Evolutionary conservation across 2,329 filamentous ascomycete species (phyloP).

Genomic region (Pseudocercospora musae): DNA sequence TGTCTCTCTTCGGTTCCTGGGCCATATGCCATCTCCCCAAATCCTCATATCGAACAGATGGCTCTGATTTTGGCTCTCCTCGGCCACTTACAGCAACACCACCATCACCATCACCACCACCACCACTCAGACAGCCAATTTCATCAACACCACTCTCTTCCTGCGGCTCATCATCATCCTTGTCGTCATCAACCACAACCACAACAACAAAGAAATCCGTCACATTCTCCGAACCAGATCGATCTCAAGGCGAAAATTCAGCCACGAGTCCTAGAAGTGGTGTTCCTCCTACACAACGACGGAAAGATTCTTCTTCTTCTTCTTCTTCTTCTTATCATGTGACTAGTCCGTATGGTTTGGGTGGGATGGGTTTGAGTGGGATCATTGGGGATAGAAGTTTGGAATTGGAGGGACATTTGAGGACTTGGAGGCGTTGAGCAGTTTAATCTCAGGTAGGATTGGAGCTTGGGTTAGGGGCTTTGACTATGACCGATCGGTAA

Average conservation of each 20-base stretch:
- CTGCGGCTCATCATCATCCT: not conserved
- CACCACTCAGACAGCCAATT: not conserved
- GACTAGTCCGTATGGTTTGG: not conserved
- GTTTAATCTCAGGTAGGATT: not conserved
- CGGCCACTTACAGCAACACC: not conserved
- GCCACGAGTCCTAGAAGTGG: not conserved
- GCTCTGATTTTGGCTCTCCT: not conserved
- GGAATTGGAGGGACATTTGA: not conserved
- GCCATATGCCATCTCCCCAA: constrained; percentile 4
- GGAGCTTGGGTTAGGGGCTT: not conserved
- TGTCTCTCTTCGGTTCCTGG: constrained; percentile 5
- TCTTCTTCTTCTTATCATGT: too few relatives aligned
- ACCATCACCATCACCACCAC: not conserved
- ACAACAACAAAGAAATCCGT: not conserved
- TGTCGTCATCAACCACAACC: not conserved
- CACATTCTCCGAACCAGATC: not conserved
- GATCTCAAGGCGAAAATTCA: not conserved
- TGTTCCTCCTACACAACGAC: not conserved
- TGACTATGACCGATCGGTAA: too few relatives aligned
- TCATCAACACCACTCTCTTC: too few relatives aligned
- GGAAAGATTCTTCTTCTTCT: not conserved
- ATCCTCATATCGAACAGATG: not conserved
- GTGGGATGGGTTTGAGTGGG: not conserved
- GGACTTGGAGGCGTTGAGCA: not conserved
- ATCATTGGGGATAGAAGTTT: not conserved